Evolutionary conservation across 108 stramenopile species (phyloP), one percentile per base, ranked within the genome.

Genomic region (Fragilariopsis cylindrus): DNA sequence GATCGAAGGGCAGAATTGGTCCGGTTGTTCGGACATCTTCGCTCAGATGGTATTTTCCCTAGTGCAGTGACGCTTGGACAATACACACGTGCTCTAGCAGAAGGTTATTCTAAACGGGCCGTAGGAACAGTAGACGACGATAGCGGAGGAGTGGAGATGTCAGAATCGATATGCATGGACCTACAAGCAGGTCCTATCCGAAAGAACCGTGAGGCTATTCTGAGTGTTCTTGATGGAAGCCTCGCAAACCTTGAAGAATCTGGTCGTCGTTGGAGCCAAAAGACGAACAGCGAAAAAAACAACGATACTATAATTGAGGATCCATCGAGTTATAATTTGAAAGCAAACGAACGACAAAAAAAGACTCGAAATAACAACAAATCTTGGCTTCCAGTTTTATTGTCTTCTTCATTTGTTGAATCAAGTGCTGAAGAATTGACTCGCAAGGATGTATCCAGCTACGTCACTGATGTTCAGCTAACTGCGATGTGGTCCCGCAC

Each of bases 11-110:
- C 80, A 44, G 94, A 95, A 70, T 53, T 95, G 18, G 90, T 86
- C 19, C 90, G 90, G 67, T 70, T 95, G 3, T 95, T 92, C 71
- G 91, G 91, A 3, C 76, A 92, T 7, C 79, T 95, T 57, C 80
- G 91, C 48, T 82, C 84, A 15, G 94, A 95, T 75, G 91, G 90
- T 0, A 95, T 95, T 40, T 90, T 92, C 48, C 91, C 91, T 16
- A 84, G 83, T 71, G 94, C 94, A 40, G 91, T 95, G 0, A 95
- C 94, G 11, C 82, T 95, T 13, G 94, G 94, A 45, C 91, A 92
- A 60, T 95, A 95, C 76, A 95, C 94, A 54, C 70, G 83, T 15
- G 84, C 94, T 4, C 77, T 95, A 55, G 94, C 94, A n/a, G 94
- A 95, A 75, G 94, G 94, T 16, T 92, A 86, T 80, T 92, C 91